Evolutionary conservation across 108 stramenopile species (phyloP).

Genomic region (Nitzschia inconspicua): DNA sequence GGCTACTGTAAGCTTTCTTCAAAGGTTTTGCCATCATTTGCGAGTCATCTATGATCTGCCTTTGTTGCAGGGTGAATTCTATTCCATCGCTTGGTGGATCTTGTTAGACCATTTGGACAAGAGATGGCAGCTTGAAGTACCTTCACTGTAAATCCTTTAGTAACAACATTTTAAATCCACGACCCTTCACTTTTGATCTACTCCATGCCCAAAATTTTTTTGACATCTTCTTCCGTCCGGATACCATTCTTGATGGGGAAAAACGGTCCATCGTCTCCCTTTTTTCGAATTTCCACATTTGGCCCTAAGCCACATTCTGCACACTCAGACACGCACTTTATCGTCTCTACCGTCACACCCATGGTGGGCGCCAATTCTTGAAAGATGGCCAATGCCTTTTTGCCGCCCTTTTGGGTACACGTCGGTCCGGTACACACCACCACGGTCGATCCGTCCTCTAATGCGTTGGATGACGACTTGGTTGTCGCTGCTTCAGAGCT

Average conservation of each 20-base stretch:
- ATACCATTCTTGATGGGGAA: conserved; percentile 65
- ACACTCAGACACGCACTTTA: conserved; percentile 68
- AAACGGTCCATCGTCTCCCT: conserved; percentile 63
- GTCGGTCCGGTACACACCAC: conserved; percentile 68
- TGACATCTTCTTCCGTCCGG: conserved; percentile 62
- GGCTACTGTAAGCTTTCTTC: no score
- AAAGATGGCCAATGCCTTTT: conserved; percentile 45
- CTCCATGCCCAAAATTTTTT: conserved; percentile 48
- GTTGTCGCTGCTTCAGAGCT: no score
- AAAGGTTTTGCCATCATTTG: no score
- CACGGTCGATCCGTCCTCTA: conserved; percentile 32
- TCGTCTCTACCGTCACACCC: conserved; percentile 48
- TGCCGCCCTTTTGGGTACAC: conserved; percentile 47
- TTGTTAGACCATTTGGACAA: no score
- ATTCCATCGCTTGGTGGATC: no score
- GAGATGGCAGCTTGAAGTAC: no score
- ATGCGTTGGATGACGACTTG: no score
- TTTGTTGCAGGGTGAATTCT: no score
- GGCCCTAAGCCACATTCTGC: conserved; percentile 74
- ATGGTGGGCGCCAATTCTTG: conserved; percentile 37
- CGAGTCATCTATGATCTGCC: no score
- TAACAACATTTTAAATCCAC: no score
- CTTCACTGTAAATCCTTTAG: no score
- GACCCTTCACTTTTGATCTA: no score
- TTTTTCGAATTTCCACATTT: conserved; percentile 57